A percentile compares a stretch with the other conserved stretches of the same genome.
phyloP scores from a whole-genome alignment of 164 flowering plant genomes.

The Santalum album region DNA sequence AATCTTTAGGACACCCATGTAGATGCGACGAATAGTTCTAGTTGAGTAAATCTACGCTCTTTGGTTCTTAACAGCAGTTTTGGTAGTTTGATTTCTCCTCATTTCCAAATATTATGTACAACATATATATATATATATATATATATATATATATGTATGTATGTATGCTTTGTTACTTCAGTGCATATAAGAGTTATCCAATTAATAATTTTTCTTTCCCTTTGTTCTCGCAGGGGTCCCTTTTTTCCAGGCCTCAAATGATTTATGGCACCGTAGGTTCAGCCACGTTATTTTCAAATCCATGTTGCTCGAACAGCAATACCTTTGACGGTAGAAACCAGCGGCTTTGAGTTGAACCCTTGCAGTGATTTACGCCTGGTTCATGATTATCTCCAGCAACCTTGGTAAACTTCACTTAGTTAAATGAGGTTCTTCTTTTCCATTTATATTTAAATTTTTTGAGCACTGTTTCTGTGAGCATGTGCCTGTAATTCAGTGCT shows the following conservation, averaged over 20 bases:
- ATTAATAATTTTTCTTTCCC: slow-evolving; percentile 1
- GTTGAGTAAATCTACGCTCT: background rate
- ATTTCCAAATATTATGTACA: background rate
- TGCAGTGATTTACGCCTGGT: slow-evolving; percentile 17
- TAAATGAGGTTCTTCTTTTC: too few species aligned
- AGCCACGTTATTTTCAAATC: slow-evolving; percentile 19
- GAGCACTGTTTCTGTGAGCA: too few species aligned
- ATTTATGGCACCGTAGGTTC: slow-evolving; percentile 23
- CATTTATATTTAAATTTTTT: too few species aligned
- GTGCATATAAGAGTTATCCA: background rate
- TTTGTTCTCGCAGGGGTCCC: slow-evolving; percentile 54
- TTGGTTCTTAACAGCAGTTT: background rate
- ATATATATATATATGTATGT: too few species aligned
- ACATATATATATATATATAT: background rate
- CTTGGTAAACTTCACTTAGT: slow-evolving; percentile 36
- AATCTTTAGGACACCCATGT: background rate
- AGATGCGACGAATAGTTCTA: background rate
- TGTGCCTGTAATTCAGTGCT: too few species aligned
- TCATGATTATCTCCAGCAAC: slow-evolving; percentile 22
- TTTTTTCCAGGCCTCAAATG: slow-evolving; percentile 39
- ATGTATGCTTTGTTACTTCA: too few species aligned
- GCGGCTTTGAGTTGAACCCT: slow-evolving; percentile 67
- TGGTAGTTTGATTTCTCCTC: background rate
- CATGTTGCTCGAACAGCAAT: slow-evolving; percentile 20
- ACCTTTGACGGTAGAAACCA: slow-evolving; percentile 30